Base-by-base conservation (phyloP, 148 eudicot species). In the Dianthus caryophyllus region DNA sequence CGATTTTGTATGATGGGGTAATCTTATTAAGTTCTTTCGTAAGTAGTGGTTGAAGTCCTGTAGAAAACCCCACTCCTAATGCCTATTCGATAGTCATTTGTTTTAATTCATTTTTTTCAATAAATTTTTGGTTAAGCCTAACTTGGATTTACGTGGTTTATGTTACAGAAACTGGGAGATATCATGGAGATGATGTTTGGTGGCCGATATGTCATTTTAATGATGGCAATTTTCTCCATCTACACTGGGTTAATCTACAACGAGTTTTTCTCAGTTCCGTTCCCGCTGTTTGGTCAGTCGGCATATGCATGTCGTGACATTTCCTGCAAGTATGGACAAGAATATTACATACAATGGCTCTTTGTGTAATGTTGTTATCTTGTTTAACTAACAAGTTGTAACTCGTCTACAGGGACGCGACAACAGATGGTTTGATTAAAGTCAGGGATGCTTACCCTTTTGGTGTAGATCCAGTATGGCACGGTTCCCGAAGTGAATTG, bases 201-300 rank as follows among this genome's bases (percentile, higher is more conserved):
- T 61, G 87, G 87, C 49, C 80, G 85, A 66, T 84, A 84, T 77
- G 81, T 84, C 71, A 81, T 84, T 48, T 25, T 84, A 74, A 61
- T 84, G 87, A 84, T 84, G 87, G 75, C 87, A 14, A 49, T 84
- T n/a, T 84, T 84, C 75, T 81, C 87, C 51, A 84, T 84, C 60
- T 84, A 76, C 81, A 81, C 85, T 15, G 87, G 87, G 41, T 74
- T 84, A 17, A 79, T 84, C 51, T 84, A 84, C 60, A 84, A 84
- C 26, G 87, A 84, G 66, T 84, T 81, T 72, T 84, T 84, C 73
- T 84, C 87, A 4, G 83, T 84, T 69, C 87, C 87, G 26, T 84
- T 84, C 69, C 67, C 71, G 44, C 17, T 84, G 52, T 84, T 84
- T 75, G 79, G 83, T 36, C 78, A 75, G 47, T 84, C 87, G 51